Evolutionary conservation across 2,329 filamentous ascomycete species (phyloP).

Genomic region (Sarocladiaceae sp.): DNA sequence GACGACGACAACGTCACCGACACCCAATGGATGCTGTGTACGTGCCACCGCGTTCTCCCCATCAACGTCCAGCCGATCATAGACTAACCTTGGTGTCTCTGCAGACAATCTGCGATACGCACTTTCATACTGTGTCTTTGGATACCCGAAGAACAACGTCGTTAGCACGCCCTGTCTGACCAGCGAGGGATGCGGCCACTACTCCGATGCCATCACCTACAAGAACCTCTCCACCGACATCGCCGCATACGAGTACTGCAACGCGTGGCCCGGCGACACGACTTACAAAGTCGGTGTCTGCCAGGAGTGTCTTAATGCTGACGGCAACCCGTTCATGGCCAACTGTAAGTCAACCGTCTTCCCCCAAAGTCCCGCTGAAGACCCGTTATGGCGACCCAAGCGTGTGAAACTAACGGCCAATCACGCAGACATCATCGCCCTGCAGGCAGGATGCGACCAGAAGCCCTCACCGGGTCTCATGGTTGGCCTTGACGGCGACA

Average conservation of each 20-base stretch:
- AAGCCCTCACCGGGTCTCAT: slow-evolving; percentile 38
- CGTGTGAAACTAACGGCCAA: slow-evolving; percentile 16
- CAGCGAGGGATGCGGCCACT: slow-evolving; percentile 45
- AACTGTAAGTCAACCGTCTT: slow-evolving; percentile 40
- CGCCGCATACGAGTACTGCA: slow-evolving; percentile 48
- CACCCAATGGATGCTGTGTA: slow-evolving; percentile 49
- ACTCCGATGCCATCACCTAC: slow-evolving; percentile 40
- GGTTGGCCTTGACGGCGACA: slow-evolving; percentile 43
- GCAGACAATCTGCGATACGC: slow-evolving; percentile 54
- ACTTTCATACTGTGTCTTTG: slow-evolving; percentile 49
- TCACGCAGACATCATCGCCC: slow-evolving; percentile 37
- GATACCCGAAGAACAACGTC: slow-evolving; percentile 35
- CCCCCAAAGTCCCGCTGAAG: not conserved
- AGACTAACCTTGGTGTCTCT: slow-evolving; percentile 13
- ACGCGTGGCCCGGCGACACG: slow-evolving; percentile 35
- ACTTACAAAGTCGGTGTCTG: slow-evolving; percentile 34
- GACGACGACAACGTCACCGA: slow-evolving; percentile 39
- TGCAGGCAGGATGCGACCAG: slow-evolving; percentile 52
- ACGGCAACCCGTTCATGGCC: slow-evolving; percentile 33
- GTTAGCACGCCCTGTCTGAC: slow-evolving; percentile 44
- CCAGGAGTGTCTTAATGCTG: slow-evolving; percentile 36
- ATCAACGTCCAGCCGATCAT: not conserved
- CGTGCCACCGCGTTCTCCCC: slow-evolving; percentile 20
- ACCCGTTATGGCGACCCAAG: not conserved
- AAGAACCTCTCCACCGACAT: slow-evolving; percentile 40